phyloP scores from a whole-genome alignment of 495 filamentous ascomycete genomes.

The Xylaria cubensis region DNA sequence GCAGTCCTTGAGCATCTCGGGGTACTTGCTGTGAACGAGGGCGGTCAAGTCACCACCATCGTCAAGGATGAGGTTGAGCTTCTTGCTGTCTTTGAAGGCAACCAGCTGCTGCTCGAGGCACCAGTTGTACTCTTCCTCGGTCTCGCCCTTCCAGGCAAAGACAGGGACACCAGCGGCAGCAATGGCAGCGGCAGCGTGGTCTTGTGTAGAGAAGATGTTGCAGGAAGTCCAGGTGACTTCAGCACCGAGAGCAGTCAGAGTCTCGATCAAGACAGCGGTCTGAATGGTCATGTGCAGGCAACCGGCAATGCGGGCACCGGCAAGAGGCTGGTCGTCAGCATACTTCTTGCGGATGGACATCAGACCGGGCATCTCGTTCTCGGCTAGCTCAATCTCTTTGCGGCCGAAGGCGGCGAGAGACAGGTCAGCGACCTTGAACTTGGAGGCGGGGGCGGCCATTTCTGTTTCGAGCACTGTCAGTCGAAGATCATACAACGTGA shows the following conservation, averaged over 20 bases:
- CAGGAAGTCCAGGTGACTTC: conserved; percentile 98
- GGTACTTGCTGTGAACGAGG: conserved; percentile 97
- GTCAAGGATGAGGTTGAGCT: conserved; percentile 97
- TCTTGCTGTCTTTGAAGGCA: conserved; percentile 96
- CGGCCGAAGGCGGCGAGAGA: conserved; percentile 97
- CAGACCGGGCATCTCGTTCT: conserved; percentile 98
- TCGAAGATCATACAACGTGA: not conserved
- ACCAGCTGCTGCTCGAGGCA: conserved; percentile 97
- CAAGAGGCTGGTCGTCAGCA: conserved; percentile 88
- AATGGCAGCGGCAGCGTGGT: conserved; percentile 97
- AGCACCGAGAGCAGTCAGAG: conserved; percentile 88
- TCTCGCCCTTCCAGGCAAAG: conserved; percentile 99
- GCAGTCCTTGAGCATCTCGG: conserved; percentile 95
- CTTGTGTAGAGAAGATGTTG: conserved; percentile 99
- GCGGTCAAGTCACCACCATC: conserved; percentile 97
- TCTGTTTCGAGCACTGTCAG: conserved; percentile 29
- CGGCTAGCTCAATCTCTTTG: conserved; percentile 97
- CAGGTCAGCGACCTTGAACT: conserved; percentile 98
- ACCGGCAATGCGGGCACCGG: conserved; percentile 88
- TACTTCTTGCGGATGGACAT: conserved; percentile 96
- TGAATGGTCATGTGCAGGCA: conserved; percentile 99
- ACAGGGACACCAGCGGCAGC: conserved; percentile 93
- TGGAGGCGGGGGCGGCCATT: conserved; percentile 83
- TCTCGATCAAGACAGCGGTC: conserved; percentile 98
- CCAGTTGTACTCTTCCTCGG: conserved; percentile 99